phyloP scores from a whole-genome alignment of 306 rosid genomes.

The Vigna radiata region DNA sequence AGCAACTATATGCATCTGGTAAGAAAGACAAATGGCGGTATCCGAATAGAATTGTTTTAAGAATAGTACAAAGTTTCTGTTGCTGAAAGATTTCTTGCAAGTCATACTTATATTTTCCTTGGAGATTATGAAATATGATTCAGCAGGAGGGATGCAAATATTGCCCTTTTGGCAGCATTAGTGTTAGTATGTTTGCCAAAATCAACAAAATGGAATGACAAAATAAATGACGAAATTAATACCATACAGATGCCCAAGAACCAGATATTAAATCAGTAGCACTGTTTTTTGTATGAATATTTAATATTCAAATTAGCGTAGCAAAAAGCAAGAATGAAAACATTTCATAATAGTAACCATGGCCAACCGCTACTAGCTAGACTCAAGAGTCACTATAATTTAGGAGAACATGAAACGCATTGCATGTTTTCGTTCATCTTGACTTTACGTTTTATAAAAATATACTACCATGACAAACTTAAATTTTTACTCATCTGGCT shows the following conservation, averaged over 20 bases:
- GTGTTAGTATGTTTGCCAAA: neutral
- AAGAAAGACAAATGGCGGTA: neutral
- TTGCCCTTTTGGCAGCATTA: neutral
- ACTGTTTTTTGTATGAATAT: neutral
- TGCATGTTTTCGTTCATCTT: conserved; percentile 8
- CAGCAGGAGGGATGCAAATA: neutral
- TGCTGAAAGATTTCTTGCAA: conserved; percentile 17
- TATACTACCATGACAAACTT: neutral
- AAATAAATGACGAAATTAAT: neutral
- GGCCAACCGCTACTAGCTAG: neutral
- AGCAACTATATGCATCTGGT: neutral
- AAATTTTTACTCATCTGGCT: neutral
- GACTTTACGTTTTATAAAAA: neutral
- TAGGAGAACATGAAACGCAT: neutral
- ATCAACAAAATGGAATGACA: conserved; percentile 4
- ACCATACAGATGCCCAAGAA: neutral
- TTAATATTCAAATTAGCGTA: neutral
- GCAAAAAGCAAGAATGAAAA: neutral
- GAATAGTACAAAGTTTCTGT: neutral
- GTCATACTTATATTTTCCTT: neutral
- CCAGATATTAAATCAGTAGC: conserved; percentile 1
- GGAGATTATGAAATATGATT: neutral
- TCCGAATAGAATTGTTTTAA: neutral
- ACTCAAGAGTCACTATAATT: neutral
- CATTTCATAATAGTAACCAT: neutral